Evolutionary conservation across 306 rosid genomes (phyloP).

Genomic region (Clitoria ternatea): DNA sequence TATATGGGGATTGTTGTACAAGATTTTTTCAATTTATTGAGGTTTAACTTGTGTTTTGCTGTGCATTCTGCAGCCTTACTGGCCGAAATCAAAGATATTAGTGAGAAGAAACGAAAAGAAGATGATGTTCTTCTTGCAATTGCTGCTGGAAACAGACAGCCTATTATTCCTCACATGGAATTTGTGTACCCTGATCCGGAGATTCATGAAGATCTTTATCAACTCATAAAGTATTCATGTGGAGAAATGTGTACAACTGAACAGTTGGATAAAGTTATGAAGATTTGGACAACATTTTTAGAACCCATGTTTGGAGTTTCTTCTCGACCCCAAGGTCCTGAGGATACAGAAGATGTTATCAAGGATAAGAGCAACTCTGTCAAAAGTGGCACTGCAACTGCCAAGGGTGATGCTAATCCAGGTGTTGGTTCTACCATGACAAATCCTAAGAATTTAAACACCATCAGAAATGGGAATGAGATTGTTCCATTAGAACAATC

Average conservation of each 20-base stretch:
- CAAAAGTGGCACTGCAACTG: conserved; percentile 46
- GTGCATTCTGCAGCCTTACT: conserved; percentile 62
- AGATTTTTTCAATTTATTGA: background rate
- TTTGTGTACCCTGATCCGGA: conserved; percentile 76
- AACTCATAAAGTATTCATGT: conserved; percentile 87
- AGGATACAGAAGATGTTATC: conserved; percentile 88
- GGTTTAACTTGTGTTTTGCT: conserved; percentile 7
- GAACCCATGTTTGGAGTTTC: conserved; percentile 92
- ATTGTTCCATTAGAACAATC: conserved; percentile 61
- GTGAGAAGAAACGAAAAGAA: conserved; percentile 90
- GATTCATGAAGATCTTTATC: conserved; percentile 89
- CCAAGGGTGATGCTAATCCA: conserved; percentile 60
- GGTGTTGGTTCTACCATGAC: conserved; percentile 39
- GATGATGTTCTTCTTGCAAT: conserved; percentile 87
- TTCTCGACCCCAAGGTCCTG: conserved; percentile 64
- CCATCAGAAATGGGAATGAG: conserved; percentile 57
- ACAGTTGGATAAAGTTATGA: conserved; percentile 86
- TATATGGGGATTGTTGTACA: background rate
- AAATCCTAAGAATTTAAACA: conserved; percentile 52
- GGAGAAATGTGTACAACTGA: conserved; percentile 95
- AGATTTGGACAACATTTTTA: conserved; percentile 88
- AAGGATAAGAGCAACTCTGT: conserved; percentile 48
- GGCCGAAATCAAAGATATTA: conserved; percentile 91
- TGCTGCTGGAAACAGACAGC: conserved; percentile 91
- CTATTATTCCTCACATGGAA: conserved; percentile 86